A percentile compares a stretch with the other conserved stretches of the same genome.
Conservation (phyloP, 2,329 filamentous ascomycete genomes). For the Aureobasidium pullulans region DNA sequence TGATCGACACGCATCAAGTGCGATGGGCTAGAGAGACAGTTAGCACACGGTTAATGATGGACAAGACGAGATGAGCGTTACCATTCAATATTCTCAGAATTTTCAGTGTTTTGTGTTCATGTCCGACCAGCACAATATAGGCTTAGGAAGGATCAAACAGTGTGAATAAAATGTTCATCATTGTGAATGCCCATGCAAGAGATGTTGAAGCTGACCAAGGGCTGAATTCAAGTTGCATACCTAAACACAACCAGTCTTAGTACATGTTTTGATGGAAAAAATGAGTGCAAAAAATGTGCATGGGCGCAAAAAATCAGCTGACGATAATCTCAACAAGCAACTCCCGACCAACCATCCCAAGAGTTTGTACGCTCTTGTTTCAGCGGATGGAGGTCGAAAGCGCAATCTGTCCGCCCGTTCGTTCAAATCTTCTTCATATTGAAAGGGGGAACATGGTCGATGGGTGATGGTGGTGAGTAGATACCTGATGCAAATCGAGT, state of each 20-base stretch:
- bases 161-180: conserved; percentile 65
- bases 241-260: conserved; percentile 18
- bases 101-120: conserved; percentile 57
- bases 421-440: conserved; percentile 57
- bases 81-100: conserved; percentile 62
- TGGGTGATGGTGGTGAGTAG: neutral
- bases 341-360: conserved; percentile 46
- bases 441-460: neutral
- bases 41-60: conserved; percentile 17
- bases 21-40: conserved; percentile 22
- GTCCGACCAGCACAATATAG: conserved; percentile 41
- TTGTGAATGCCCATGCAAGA: conserved; percentile 23
- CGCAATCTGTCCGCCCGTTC: conserved; percentile 61
- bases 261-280: neutral
- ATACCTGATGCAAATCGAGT: conserved; percentile 15
- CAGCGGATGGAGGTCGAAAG: conserved; percentile 45
- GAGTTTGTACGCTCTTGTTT: conserved; percentile 57
- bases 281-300: neutral
- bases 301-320: conserved; percentile 44
- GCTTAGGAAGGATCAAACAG: conserved; percentile 53
- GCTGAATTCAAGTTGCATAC: conserved; percentile 17
- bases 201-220: neutral
- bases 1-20: conserved; percentile 20
- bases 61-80: conserved; percentile 22
- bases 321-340: conserved; percentile 63